These are phyloP conservation scores for barley (Hordeum vulgare) DNA, from an alignment of 176 grass and related monocot species.

Conservation along the genomic window MorexV3_pseudomolecules_assembly NC_058518.1:513020813-513021312, in stretches of 20 bases:
- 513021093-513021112: no score
- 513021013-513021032: background rate
- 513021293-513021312: background rate
- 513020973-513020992: background rate
- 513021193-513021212: slow-evolving; percentile 6
- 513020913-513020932: background rate
- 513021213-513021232: background rate
- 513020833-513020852: background rate
- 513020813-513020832: background rate
- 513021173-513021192: background rate
- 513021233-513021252: background rate
- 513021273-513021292: background rate
- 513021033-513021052: background rate
- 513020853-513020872: background rate
- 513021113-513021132: no score
- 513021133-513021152: no score
- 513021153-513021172: no score
- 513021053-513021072: no score
- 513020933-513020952: background rate
- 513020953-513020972: background rate
- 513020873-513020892: background rate
- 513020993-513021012: background rate
- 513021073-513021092: no score
- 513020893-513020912: background rate
- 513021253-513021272: background rate